A percentile compares a stretch with the other conserved stretches of the same genome.
These are phyloP conservation scores for Karstenula rhodostoma DNA, from an alignment of 2,329 filamentous ascomycete species.

Conservation along the genomic window DNA sequence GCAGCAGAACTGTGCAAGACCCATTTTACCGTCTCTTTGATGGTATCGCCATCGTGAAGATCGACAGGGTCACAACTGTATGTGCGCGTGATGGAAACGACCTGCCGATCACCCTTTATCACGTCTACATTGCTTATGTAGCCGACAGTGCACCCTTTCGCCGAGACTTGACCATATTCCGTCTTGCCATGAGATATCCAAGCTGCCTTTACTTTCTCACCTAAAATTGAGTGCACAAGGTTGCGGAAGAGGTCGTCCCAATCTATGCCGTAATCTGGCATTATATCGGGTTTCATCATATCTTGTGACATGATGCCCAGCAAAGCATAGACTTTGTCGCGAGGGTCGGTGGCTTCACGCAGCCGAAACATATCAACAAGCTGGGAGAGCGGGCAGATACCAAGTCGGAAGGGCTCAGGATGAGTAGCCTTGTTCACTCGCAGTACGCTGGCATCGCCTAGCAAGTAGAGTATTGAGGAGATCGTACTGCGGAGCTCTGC, in stretches of 20 bases:
- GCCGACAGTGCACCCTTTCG: constrained; percentile 2
- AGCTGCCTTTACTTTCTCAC: not conserved
- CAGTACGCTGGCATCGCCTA: constrained; percentile 4
- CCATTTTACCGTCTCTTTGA: not conserved
- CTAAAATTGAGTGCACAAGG: not conserved
- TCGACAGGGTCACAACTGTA: not conserved
- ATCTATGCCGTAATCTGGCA: constrained; percentile 16
- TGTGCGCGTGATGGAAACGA: not conserved
- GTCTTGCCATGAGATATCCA: not conserved
- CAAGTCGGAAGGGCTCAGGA: constrained; percentile 4
- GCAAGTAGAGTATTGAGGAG: constrained; percentile 9
- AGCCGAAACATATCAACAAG: constrained; percentile 21
- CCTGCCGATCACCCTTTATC: not conserved
- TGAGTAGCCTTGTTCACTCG: not conserved
- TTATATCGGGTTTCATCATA: not conserved
- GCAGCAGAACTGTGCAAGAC: constrained; percentile 1
- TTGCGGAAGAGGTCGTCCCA: constrained; percentile 7
- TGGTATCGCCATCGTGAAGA: not conserved
- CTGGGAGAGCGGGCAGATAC: constrained; percentile 9
- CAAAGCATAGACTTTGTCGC: constrained; percentile 20
- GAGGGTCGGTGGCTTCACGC: constrained; percentile 15
- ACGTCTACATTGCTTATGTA: not conserved
- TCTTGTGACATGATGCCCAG: constrained; percentile 18
- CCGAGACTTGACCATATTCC: not conserved
- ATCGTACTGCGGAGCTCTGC: constrained; percentile 2